A percentile compares a stretch with the other conserved stretches of the same genome.
Evolutionary conservation across 495 filamentous ascomycete genomes (phyloP).

Genomic region (Penicillium cataractarum): DNA sequence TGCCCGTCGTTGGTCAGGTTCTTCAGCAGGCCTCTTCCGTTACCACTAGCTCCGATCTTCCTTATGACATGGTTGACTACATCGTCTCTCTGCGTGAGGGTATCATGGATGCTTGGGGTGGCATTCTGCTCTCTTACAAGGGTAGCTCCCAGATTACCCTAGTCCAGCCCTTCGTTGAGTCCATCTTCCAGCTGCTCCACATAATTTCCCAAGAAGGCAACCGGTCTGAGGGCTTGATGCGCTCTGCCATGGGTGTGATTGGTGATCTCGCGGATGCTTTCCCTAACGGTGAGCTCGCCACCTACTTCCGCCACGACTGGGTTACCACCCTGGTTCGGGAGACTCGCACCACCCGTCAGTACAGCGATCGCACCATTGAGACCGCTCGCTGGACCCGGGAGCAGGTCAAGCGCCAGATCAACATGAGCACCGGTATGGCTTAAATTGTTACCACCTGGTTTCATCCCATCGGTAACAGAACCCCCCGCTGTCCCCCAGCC

Average conservation of each 20-base stretch:
- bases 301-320: slow-evolving; percentile 90
- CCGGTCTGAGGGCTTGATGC: slow-evolving; percentile 87
- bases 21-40: slow-evolving; percentile 89
- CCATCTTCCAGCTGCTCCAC: slow-evolving; percentile 88
- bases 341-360: slow-evolving; percentile 81
- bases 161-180: slow-evolving; percentile 76
- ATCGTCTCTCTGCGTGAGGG: slow-evolving; percentile 92
- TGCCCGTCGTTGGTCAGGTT: slow-evolving; percentile 88
- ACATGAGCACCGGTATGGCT: slow-evolving; percentile 46
- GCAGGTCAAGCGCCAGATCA: slow-evolving; percentile 91
- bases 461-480: slow-evolving; percentile 18
- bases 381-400: slow-evolving; percentile 97
- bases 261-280: slow-evolving; percentile 95
- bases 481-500: neutral
- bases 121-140: slow-evolving; percentile 92
- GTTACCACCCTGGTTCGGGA: slow-evolving; percentile 84
- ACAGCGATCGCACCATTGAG: slow-evolving; percentile 78
- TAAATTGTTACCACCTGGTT: slow-evolving; percentile 25
- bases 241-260: slow-evolving; percentile 93
- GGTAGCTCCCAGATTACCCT: slow-evolving; percentile 58
- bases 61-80: slow-evolving; percentile 93
- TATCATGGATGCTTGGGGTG: slow-evolving; percentile 99
- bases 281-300: slow-evolving; percentile 82
- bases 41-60: slow-evolving; percentile 67
- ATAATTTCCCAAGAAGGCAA: slow-evolving; percentile 78